phyloP scores from a whole-genome alignment of 2,329 filamentous ascomycete species.

The Fusarium compactum region DNA sequence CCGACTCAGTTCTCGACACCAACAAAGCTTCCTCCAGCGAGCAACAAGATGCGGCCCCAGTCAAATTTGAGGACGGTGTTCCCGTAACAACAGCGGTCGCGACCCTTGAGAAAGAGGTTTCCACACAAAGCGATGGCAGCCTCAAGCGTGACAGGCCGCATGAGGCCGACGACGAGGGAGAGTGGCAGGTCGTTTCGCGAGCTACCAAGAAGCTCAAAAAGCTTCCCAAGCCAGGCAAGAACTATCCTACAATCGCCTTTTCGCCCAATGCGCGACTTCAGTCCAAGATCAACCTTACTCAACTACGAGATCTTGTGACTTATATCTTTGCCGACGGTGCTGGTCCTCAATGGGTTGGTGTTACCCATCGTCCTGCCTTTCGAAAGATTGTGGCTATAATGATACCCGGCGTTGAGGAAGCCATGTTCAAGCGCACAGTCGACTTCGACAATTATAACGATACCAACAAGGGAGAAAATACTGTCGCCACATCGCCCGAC shows the following conservation, averaged over 20 bases:
- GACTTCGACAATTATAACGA: constrained; percentile 63
- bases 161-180: constrained; percentile 57
- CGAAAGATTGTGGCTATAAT: constrained; percentile 89
- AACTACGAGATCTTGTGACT: constrained; percentile 72
- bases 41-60: constrained; percentile 18
- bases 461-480: constrained; percentile 47
- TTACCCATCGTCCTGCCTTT: constrained; percentile 72
- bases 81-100: constrained; percentile 13
- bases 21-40: constrained; percentile 16
- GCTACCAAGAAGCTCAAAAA: constrained; percentile 72
- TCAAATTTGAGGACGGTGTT: constrained; percentile 18
- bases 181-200: constrained; percentile 68
- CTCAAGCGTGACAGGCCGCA: constrained; percentile 64
- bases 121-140: constrained; percentile 53
- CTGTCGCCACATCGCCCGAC: constrained; percentile 62
- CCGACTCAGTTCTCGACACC: constrained; percentile 21
- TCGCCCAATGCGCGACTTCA: constrained; percentile 69
- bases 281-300: constrained; percentile 71
- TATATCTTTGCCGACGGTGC: constrained; percentile 76
- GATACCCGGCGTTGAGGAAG: constrained; percentile 90
- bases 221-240: constrained; percentile 65
- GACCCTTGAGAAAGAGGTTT: constrained; percentile 26
- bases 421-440: constrained; percentile 80
- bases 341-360: constrained; percentile 73
- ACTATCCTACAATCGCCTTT: constrained; percentile 71